A percentile compares a stretch with the other conserved stretches of the same genome.
Evolutionary conservation across 2,329 filamentous ascomycete genomes (phyloP).

Genomic region (Bipolaris cookei): DNA sequence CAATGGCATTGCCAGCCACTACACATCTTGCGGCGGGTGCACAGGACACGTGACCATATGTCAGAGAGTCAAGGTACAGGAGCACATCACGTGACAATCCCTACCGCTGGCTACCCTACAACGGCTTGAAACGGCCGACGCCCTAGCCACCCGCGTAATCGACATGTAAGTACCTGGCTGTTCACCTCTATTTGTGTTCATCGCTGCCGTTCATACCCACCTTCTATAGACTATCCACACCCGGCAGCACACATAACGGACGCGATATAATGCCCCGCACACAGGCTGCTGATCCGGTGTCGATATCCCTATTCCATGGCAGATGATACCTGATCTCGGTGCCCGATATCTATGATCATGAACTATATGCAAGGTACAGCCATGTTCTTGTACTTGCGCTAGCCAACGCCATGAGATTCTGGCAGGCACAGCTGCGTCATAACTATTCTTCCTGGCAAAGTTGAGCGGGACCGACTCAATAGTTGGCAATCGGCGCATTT

Average conservation of each 20-base stretch:
- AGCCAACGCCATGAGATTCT: constrained; percentile 10
- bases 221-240: not conserved
- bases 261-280: not conserved
- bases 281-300: not conserved
- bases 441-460: constrained; percentile 3
- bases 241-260: not conserved
- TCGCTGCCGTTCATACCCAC: not conserved
- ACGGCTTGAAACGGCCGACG: constrained; percentile 15
- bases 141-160: constrained; percentile 16
- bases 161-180: not conserved
- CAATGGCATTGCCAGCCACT: not conserved
- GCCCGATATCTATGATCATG: constrained; percentile 4
- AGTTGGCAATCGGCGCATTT: constrained; percentile 6
- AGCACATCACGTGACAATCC: constrained; percentile 1
- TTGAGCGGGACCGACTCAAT: constrained; percentile 10
- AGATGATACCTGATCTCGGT: not conserved
- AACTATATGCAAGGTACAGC: constrained; percentile 15
- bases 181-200: not conserved
- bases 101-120: constrained; percentile 8
- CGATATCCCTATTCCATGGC: constrained; percentile 4
- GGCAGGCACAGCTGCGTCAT: constrained; percentile 18
- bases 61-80: not conserved
- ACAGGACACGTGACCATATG: not conserved
- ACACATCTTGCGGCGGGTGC: not conserved
- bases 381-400: constrained; percentile 10